These are phyloP conservation scores for Fusarium fujikuroi DNA, from an alignment of 2,329 filamentous ascomycete genomes.

Conservation along the genomic window DNA sequence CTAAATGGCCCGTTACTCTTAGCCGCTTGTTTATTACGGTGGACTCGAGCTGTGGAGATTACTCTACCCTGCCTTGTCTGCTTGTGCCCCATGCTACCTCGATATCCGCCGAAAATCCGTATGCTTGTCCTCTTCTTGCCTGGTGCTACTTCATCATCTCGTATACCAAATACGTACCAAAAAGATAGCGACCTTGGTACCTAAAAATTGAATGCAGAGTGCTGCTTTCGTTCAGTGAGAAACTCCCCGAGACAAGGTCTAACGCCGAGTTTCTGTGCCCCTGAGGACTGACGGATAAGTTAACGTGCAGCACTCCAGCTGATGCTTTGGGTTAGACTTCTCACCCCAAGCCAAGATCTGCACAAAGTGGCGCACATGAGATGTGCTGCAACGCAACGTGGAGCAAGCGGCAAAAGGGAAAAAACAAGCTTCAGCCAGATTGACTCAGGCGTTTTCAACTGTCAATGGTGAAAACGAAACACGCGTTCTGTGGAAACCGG, in stretches of 20 bases:
- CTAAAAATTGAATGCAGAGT: not conserved
- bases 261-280: constrained; percentile 14
- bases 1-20: constrained; percentile 27
- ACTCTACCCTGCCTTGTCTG: not conserved
- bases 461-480: constrained; percentile 12
- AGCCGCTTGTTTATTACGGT: constrained; percentile 29
- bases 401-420: constrained; percentile 27
- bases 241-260: constrained; percentile 13
- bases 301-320: not conserved
- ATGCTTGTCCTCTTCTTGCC: constrained; percentile 28
- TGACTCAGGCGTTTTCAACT: constrained; percentile 6
- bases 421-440: constrained; percentile 26
- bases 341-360: constrained; percentile 17
- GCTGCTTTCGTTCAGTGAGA: constrained; percentile 3
- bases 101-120: constrained; percentile 21
- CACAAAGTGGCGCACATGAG: constrained; percentile 15
- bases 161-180: not conserved
- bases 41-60: constrained; percentile 26
- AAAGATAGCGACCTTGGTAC: not conserved
- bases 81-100: not conserved
- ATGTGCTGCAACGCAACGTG: constrained; percentile 28
- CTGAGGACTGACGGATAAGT: constrained; percentile 20
- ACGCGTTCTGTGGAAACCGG: constrained; percentile 25
- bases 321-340: constrained; percentile 12
- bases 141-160: constrained; percentile 7